Conservation (phyloP, 1,284 basidiomycete species). For the Apiotrichum gracile region DNA sequence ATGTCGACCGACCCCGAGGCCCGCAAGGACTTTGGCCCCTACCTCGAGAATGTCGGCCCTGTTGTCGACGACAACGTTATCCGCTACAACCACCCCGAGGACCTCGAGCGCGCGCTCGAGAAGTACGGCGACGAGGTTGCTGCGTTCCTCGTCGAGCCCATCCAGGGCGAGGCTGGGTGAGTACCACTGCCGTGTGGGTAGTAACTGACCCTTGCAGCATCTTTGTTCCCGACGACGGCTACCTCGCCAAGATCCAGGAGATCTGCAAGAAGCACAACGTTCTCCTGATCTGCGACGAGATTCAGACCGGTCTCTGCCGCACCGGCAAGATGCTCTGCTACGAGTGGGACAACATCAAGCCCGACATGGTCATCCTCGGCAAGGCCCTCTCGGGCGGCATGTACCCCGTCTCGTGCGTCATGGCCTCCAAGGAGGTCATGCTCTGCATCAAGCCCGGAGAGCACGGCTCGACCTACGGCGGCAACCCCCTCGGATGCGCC, state of each 20-base stretch:
- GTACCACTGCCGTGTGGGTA: conserved; percentile 33
- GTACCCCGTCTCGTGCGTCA: conserved; percentile 92
- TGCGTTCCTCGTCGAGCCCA: conserved; percentile 93
- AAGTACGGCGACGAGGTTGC: conserved; percentile 78
- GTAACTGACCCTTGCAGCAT: conserved; percentile 54
- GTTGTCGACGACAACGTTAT: conserved; percentile 55
- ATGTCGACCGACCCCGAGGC: conserved; percentile 96
- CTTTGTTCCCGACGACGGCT: conserved; percentile 84
- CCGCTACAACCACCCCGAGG: conserved; percentile 73
- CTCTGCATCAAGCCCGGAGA: conserved; percentile 93
- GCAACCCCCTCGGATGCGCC: conserved; percentile 92
- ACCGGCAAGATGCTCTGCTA: conserved; percentile 60
- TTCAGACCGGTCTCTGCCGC: conserved; percentile 67
- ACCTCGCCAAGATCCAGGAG: conserved; percentile 68
- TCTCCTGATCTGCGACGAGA: conserved; percentile 93
- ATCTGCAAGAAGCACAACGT: conserved; percentile 93
- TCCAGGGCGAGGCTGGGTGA: conserved; percentile 95
- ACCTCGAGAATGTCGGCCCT: conserved; percentile 79
- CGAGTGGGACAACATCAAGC: conserved; percentile 81
- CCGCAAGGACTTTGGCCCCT: conserved; percentile 83
- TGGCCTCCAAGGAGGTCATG: conserved; percentile 87
- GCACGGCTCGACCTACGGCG: conserved; percentile 94
- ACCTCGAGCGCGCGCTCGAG: conserved; percentile 75
- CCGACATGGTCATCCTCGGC: conserved; percentile 88
- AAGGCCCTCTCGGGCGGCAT: conserved; percentile 95